These are phyloP conservation scores for Schwanniomyces occidentalis DNA, from an alignment of 805 yeast species.

Conservation along the genomic window DNA sequence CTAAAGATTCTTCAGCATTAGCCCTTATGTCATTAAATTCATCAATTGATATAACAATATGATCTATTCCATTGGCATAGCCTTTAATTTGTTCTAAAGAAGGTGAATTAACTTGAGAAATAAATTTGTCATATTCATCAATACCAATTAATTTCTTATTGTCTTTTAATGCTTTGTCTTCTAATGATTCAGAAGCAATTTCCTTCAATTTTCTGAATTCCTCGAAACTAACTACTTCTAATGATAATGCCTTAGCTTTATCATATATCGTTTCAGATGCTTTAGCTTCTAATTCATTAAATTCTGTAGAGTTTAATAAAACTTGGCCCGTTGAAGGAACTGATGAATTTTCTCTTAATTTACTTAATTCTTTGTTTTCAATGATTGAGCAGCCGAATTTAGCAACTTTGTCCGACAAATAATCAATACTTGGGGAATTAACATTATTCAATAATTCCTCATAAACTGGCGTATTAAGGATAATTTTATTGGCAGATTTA, in stretches of 20 bases:
- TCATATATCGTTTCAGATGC: slow-evolving; percentile 11
- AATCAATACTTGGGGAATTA: slow-evolving; percentile 20
- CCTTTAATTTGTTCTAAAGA: slow-evolving; percentile 10
- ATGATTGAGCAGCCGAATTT: background rate
- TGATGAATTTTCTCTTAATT: background rate
- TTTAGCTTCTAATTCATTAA: slow-evolving; percentile 4
- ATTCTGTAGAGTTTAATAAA: background rate
- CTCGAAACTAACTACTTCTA: slow-evolving; percentile 8
- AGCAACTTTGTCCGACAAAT: slow-evolving; percentile 13
- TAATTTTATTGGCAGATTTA: slow-evolving; percentile 1
- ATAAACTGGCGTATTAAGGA: slow-evolving; percentile 1
- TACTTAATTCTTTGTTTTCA: slow-evolving; percentile 10
- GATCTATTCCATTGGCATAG: slow-evolving; percentile 8
- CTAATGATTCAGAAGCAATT: slow-evolving; percentile 6
- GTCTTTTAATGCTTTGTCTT: slow-evolving; percentile 6
- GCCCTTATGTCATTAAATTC: slow-evolving; percentile 13
- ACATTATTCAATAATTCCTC: slow-evolving; percentile 3
- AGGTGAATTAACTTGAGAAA: slow-evolving; percentile 9
- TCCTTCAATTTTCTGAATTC: slow-evolving; percentile 9
- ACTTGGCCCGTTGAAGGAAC: background rate
- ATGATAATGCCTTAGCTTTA: slow-evolving; percentile 12
- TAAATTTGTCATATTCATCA: slow-evolving; percentile 1
- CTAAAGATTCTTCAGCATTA: slow-evolving; percentile 10
- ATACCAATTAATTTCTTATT: slow-evolving; percentile 1
- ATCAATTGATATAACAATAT: slow-evolving; percentile 12